phyloP scores from a whole-genome alignment of 768 basidiomycete genomes.

The Antrodiella citrinella region DNA sequence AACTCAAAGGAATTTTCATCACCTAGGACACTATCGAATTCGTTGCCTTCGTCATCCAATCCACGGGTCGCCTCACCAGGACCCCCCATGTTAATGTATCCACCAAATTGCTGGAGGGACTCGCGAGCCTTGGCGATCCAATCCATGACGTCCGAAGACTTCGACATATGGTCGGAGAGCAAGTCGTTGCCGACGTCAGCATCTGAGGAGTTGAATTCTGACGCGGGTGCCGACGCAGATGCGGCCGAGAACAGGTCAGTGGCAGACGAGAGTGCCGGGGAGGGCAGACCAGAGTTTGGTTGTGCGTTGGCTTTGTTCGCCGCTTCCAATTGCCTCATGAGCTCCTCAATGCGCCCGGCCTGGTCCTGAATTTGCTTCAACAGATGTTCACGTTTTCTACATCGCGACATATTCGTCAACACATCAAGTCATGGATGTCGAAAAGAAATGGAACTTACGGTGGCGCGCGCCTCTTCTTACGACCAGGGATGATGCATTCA shows the following conservation, averaged over 20 bases:
- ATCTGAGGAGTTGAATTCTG: constrained; percentile 16
- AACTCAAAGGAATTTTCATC: constrained; percentile 15
- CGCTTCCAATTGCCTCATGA: constrained; percentile 62
- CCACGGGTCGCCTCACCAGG: constrained; percentile 43
- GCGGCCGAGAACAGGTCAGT: constrained; percentile 11
- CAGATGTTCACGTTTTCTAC: constrained; percentile 69
- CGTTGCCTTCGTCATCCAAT: constrained; percentile 40
- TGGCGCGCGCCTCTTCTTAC: constrained; percentile 70
- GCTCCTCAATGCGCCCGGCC: constrained; percentile 59
- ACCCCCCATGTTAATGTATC: constrained; percentile 55
- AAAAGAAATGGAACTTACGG: constrained; percentile 43
- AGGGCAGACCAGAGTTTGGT: constrained; percentile 6
- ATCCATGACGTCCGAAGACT: constrained; percentile 52
- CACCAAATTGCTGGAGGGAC: constrained; percentile 59
- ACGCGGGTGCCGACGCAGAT: constrained; percentile 8
- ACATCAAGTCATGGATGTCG: not conserved
- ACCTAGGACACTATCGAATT: constrained; percentile 29
- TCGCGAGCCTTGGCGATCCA: constrained; percentile 74
- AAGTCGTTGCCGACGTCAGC: constrained; percentile 11
- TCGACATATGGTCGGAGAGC: constrained; percentile 21
- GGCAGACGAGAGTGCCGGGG: constrained; percentile 7
- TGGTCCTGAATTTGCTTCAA: constrained; percentile 70
- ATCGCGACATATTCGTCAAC: constrained; percentile 1
- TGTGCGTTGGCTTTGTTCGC: constrained; percentile 22
- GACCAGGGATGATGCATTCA: constrained; percentile 76